Evolutionary conservation across 495 filamentous ascomycete species (phyloP).

Genomic region (Xylona heveae): DNA sequence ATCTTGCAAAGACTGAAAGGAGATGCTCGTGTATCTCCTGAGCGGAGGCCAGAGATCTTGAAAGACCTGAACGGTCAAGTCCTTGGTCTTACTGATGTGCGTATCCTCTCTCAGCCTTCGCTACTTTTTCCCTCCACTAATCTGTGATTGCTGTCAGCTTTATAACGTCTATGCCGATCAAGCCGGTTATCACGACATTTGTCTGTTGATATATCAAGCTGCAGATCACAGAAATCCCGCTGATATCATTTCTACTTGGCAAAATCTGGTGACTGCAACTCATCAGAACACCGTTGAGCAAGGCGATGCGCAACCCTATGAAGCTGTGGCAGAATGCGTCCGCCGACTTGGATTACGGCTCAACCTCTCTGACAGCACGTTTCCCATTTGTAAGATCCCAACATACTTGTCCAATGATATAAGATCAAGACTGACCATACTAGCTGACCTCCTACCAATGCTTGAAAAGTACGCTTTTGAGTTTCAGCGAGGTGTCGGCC

Average conservation of each 20-base stretch:
- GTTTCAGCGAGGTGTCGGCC: slow-evolving; percentile 40
- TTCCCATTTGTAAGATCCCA: slow-evolving; percentile 30
- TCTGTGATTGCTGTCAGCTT: slow-evolving; percentile 41
- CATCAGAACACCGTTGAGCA: slow-evolving; percentile 37
- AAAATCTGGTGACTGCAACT: slow-evolving; percentile 47
- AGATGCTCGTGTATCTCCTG: slow-evolving; percentile 41
- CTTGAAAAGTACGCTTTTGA: slow-evolving; percentile 60
- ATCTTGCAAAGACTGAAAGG: slow-evolving; percentile 56
- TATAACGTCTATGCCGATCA: slow-evolving; percentile 81
- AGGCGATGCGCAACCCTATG: slow-evolving; percentile 45
- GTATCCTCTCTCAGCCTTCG: neutral
- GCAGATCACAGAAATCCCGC: slow-evolving; percentile 72
- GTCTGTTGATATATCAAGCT: slow-evolving; percentile 68
- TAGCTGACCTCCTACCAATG: slow-evolving; percentile 34
- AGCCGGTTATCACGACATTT: slow-evolving; percentile 78
- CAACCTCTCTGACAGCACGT: slow-evolving; percentile 55
- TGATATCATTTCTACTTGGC: slow-evolving; percentile 69
- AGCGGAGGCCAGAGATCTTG: slow-evolving; percentile 37
- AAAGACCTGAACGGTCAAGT: slow-evolving; percentile 51
- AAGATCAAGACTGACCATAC: no score
- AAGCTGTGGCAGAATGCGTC: slow-evolving; percentile 51
- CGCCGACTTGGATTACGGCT: slow-evolving; percentile 60
- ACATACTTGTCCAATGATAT: no score
- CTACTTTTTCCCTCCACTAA: neutral
- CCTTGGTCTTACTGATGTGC: slow-evolving; percentile 49